Conservation (phyloP, 306 rosid species). For the Glycine soja region DNA sequence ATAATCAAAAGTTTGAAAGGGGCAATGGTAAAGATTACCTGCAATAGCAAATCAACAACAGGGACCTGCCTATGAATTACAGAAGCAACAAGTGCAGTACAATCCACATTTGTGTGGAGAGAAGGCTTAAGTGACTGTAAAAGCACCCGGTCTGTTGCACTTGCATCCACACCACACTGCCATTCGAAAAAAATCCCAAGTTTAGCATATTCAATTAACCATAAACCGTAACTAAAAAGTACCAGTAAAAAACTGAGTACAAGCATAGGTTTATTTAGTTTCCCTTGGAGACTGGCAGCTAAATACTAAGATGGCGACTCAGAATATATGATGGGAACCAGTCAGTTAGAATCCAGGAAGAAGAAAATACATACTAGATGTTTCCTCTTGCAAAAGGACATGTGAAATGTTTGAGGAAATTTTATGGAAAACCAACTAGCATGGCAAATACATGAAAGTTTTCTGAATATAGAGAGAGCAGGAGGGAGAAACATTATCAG, state of each 20-base stretch:
- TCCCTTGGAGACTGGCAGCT: conserved; percentile 7
- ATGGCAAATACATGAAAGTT: too few relatives aligned
- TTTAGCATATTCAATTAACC: conserved; percentile 36
- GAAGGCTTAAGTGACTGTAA: conserved; percentile 89
- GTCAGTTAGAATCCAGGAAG: conserved; percentile 28
- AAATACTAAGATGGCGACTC: not conserved
- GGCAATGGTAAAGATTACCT: conserved; percentile 59
- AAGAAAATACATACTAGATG: not conserved
- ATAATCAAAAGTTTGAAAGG: conserved; percentile 38
- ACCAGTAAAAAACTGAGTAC: not conserved
- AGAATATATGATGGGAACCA: not conserved
- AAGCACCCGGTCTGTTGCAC: conserved; percentile 70
- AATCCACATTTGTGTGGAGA: conserved; percentile 82
- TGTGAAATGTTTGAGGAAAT: too few relatives aligned
- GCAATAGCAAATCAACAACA: conserved; percentile 72
- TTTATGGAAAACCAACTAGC: too few relatives aligned
- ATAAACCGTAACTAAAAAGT: conserved; percentile 5
- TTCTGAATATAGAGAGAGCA: too few relatives aligned
- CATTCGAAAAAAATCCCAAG: conserved; percentile 43
- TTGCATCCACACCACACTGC: conserved; percentile 86
- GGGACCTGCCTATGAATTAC: conserved; percentile 86
- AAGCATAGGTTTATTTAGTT: conserved; percentile 13
- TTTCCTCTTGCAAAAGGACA: too few relatives aligned
- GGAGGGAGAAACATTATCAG: too few relatives aligned
- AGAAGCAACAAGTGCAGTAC: conserved; percentile 88